phyloP scores from a whole-genome alignment of 1,284 basidiomycete genomes.

The Gomphus bonarii region DNA sequence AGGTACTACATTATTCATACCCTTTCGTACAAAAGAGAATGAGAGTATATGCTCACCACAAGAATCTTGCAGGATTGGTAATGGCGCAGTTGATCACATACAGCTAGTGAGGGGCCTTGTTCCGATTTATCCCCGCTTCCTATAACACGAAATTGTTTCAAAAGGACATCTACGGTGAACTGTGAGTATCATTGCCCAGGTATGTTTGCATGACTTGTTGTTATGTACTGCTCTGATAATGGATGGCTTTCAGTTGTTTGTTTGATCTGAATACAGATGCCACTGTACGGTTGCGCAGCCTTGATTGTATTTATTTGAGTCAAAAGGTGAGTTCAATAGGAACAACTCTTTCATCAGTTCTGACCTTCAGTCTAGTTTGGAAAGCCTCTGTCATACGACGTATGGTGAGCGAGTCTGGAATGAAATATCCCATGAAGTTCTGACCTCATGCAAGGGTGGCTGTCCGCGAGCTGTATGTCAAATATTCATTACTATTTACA shows the following conservation, averaged over 20 bases:
- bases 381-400: conserved; percentile 36
- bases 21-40: neutral
- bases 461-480: conserved; percentile 63
- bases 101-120: conserved; percentile 51
- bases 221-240: neutral
- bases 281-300: conserved; percentile 32
- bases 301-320: conserved; percentile 91
- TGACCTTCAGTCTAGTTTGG: conserved; percentile 25
- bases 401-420: conserved; percentile 34
- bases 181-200: conserved; percentile 29
- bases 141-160: neutral
- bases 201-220: conserved; percentile 15
- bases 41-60: neutral
- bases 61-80: conserved; percentile 55
- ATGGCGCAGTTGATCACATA: conserved; percentile 82
- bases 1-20: conserved; percentile 24
- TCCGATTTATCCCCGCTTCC: neutral
- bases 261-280: neutral
- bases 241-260: neutral
- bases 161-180: conserved; percentile 86
- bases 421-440: neutral
- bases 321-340: conserved; percentile 53
- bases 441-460: conserved; percentile 41
- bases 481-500: neutral
- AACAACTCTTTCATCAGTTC: neutral